phyloP scores from a whole-genome alignment of 495 filamentous ascomycete species.

The Neurospora terricola region DNA sequence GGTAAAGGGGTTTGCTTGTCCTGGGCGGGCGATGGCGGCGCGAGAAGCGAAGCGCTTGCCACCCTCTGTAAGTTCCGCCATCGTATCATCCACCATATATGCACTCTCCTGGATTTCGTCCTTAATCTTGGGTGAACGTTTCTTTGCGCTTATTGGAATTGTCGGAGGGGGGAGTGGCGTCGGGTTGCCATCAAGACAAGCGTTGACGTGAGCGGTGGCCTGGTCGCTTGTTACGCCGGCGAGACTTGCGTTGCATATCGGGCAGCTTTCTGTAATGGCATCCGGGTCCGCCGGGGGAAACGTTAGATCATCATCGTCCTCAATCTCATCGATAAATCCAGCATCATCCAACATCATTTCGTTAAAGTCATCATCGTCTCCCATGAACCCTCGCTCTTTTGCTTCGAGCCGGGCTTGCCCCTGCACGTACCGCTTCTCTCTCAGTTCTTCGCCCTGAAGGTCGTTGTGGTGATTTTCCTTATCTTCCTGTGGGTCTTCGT shows the following conservation, averaged over 20 bases:
- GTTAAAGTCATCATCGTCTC: constrained; percentile 23
- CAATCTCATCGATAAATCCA: background rate
- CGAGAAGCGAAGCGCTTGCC: constrained; percentile 47
- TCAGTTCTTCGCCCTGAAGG: constrained; percentile 51
- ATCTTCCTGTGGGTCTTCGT: constrained; percentile 31
- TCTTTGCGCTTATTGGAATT: background rate
- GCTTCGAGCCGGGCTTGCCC: constrained; percentile 51
- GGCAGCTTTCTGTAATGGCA: constrained; percentile 46
- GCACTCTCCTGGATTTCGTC: constrained; percentile 5
- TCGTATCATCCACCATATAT: constrained; percentile 5
- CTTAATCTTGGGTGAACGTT: background rate
- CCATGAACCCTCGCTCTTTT: constrained; percentile 22
- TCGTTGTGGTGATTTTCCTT: constrained; percentile 24
- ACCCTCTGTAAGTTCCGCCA: constrained; percentile 27
- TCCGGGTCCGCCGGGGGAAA: background rate
- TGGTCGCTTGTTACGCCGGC: constrained; percentile 48
- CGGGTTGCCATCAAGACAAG: constrained; percentile 77
- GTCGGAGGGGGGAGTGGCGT: constrained; percentile 33
- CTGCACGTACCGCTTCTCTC: constrained; percentile 51
- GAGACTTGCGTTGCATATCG: constrained; percentile 61
- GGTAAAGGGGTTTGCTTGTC: constrained; percentile 63
- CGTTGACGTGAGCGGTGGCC: constrained; percentile 73
- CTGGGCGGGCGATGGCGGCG: constrained; percentile 61
- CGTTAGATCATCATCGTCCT: background rate
- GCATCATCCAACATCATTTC: constrained; percentile 8